Conservation (phyloP, 495 filamentous ascomycete species). For the Hypoxylon trugodes region DNA sequence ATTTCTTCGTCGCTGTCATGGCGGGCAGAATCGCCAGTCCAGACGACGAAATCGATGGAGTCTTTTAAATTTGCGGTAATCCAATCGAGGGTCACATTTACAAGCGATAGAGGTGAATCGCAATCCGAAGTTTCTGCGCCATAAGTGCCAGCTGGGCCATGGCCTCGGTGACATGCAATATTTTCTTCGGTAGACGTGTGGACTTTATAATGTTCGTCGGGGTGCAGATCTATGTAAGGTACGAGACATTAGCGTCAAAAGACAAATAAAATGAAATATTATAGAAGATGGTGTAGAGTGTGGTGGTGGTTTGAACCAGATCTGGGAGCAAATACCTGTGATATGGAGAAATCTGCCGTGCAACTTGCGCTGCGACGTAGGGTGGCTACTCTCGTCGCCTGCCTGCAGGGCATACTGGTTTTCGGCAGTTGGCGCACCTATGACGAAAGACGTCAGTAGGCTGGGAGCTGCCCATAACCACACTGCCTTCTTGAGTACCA, state of each 20-base stretch:
- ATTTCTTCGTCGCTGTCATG: slow-evolving; percentile 91
- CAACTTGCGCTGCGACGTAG: slow-evolving; percentile 57
- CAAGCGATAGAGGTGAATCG: slow-evolving; percentile 79
- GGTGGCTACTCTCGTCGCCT: slow-evolving; percentile 26
- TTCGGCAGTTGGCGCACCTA: slow-evolving; percentile 41
- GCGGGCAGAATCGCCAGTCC: slow-evolving; percentile 95
- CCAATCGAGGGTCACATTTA: slow-evolving; percentile 94
- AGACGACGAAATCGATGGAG: slow-evolving; percentile 91
- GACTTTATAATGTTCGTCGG: slow-evolving; percentile 82
- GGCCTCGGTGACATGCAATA: slow-evolving; percentile 78
- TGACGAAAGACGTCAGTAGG: slow-evolving; percentile 39
- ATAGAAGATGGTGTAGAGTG: neutral
- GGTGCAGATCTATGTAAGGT: slow-evolving; percentile 77
- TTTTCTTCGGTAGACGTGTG: slow-evolving; percentile 74
- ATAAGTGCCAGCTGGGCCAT: slow-evolving; percentile 79
- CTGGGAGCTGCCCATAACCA: slow-evolving; percentile 37
- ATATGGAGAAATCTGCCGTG: slow-evolving; percentile 93
- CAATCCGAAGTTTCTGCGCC: slow-evolving; percentile 88
- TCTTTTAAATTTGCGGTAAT: slow-evolving; percentile 84
- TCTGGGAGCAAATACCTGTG: slow-evolving; percentile 69
- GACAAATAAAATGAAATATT: neutral
- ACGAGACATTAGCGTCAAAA: slow-evolving; percentile 16
- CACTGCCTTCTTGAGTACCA: slow-evolving; percentile 28
- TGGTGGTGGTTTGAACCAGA: slow-evolving; percentile 18
- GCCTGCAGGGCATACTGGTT: slow-evolving; percentile 40